These are phyloP conservation scores for Flaveria brownii DNA, from an alignment of 129 eudicot species.

Conservation along the genomic window DNA sequence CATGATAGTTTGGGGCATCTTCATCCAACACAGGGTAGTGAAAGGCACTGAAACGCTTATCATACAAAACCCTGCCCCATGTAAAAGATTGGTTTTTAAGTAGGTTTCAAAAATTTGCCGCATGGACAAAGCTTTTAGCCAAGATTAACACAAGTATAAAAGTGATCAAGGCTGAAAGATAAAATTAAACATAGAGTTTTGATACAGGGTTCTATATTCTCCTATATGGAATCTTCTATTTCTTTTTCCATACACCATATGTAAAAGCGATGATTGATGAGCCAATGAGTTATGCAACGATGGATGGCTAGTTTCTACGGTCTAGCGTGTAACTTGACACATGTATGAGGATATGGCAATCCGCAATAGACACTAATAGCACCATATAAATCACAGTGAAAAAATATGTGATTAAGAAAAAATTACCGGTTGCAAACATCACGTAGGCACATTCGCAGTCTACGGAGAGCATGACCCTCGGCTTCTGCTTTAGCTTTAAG, in stretches of 20 bases:
- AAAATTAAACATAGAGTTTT: not conserved
- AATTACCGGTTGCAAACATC: slow-evolving; percentile 93
- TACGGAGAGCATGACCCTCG: slow-evolving; percentile 89
- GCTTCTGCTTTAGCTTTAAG: slow-evolving; percentile 89
- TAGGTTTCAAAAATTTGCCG: slow-evolving; percentile 9
- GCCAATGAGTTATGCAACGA: not conserved
- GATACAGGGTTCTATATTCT: not conserved
- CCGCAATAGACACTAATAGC: not conserved
- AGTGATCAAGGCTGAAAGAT: not conserved
- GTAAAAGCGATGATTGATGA: not conserved
- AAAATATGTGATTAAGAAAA: not conserved
- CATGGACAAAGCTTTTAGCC: not conserved
- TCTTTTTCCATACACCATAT: not conserved
- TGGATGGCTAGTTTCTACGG: not conserved
- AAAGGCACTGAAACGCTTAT: slow-evolving; percentile 89
- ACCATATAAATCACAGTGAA: not conserved
- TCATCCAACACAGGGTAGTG: slow-evolving; percentile 94
- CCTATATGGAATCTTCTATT: not conserved
- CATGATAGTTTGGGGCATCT: slow-evolving; percentile 96
- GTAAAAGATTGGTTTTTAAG: slow-evolving; percentile 3
- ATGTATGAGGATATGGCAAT: not conserved
- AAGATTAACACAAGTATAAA: slow-evolving; percentile 1
- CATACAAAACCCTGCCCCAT: slow-evolving; percentile 79
- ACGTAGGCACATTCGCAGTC: slow-evolving; percentile 96
- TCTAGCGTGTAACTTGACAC: not conserved